A percentile compares a stretch with the other conserved stretches of the same genome.
phyloP scores from a whole-genome alignment of 1,284 basidiomycete species.

The Fomitopsis betulina region DNA sequence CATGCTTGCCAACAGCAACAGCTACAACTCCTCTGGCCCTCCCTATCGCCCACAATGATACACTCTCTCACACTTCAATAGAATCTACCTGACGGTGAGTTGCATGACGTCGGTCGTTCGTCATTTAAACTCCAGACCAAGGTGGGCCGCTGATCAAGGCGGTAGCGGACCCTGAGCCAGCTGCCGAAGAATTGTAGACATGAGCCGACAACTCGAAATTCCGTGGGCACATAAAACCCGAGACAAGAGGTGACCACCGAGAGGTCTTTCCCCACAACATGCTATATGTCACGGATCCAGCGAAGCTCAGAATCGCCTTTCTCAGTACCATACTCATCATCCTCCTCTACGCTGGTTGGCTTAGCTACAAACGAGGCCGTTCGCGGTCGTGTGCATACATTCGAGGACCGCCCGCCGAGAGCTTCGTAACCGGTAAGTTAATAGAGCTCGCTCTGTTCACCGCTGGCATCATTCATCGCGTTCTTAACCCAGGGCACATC shows the following conservation, averaged over 20 bases:
- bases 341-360: background rate
- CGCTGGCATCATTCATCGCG: background rate
- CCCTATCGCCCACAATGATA: no score
- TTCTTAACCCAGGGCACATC: background rate
- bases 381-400: background rate
- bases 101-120: background rate
- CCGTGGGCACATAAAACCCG: background rate
- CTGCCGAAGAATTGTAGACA: background rate
- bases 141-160: background rate
- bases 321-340: background rate
- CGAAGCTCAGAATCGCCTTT: background rate
- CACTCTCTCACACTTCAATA: background rate
- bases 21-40: no score
- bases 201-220: background rate
- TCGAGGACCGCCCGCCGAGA: background rate
- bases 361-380: background rate
- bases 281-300: background rate
- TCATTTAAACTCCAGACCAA: background rate
- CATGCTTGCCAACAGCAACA: no score
- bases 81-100: no score
- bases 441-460: background rate
- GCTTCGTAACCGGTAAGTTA: background rate
- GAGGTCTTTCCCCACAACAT: background rate
- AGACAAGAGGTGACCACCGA: background rate
- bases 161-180: background rate